Base-by-base conservation (phyloP, 352 stramenopile species). In the Pythium monospermum region DNA sequence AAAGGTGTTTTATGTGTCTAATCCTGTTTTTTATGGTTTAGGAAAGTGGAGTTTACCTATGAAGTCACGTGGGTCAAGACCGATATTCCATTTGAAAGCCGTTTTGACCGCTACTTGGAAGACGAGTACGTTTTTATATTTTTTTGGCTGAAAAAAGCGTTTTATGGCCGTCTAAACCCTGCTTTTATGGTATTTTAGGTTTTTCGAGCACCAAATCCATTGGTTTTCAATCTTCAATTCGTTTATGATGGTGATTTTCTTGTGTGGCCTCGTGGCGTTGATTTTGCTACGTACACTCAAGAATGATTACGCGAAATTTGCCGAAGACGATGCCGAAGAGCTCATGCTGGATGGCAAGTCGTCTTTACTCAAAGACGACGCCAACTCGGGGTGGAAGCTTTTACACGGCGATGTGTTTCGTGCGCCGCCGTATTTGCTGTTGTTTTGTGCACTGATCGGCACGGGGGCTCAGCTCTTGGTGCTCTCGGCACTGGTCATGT, bases 141-240 rank as follows among this genome's bases (percentile, higher is more conserved):
- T 16, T 7, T n/a, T n/a, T n/a, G n/a, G n/a, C n/a, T n/a, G n/a
- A n/a, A n/a, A n/a, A n/a, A n/a, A n/a, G n/a, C n/a, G 16, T 44
- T 12, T 6, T 23, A 28, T 10, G 26, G 5, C 2, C 19, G 6
- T 2, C 28, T 2, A 7, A 41, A 6, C 35, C 16, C 4, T 41
- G 15, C 8, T 22, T n/a, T n/a, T n/a, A n/a, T n/a, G n/a, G n/a
- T n/a, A n/a, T n/a, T n/a, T n/a, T 35, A 85, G 73, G 43, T 99
- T 99, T 60, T 99, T 99, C 67, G 97, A 99, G 77, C 97, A 99
- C 71, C 93, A 98, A 55, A 99, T 99, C 65, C 94, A 98, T 63
- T 98, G 94, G 94, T 98, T 98, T 58, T 97, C 85, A 46, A 97
- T 98, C 50, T 97, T 98, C 68, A 98, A 98, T 69, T 96, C 87